Base-by-base conservation (phyloP, 2,329 filamentous ascomycete genomes). In the Didymella pinodella region DNA sequence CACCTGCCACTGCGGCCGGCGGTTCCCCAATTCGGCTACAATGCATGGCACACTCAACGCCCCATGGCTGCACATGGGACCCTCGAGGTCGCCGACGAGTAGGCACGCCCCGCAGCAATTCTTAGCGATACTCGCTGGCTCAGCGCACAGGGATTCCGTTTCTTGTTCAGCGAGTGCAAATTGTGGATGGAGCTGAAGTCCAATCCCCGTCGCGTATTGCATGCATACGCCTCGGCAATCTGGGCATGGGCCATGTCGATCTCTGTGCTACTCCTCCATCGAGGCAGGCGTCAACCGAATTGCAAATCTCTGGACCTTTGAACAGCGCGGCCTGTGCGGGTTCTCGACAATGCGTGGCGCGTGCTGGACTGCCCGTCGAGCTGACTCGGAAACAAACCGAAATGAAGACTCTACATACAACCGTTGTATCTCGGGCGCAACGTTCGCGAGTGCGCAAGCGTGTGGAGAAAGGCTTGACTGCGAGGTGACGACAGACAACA, bases 221-320 rank as follows among this genome's bases (percentile, higher is more conserved):
- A 48, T 57, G 55, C 44, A 57, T 54, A 47, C 53, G 56, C 58
- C 54, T 67, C 66, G 66, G 65, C 51, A 62, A 66, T 67, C 66
- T 69, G 59, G 57, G 61, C 61, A 63, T 59, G 52, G 63, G 46
- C 53, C 57, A 65, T 50, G 63, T 41, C 56, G 64, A 72, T 71
- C 69, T 41, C 43, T 51, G 28, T 28, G 50, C 58, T 53, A 41
- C 38, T 53, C 38, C 40, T 55, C 53, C 47, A 44, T 61, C 48
- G 26, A 38, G 64, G 11, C 58, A 65, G 54, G 63, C 45, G 16
- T 44, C 20, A 43, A 32, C 47, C 55, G 57, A 11, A 46, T 48
- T 49, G 54, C 53, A 60, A 63, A 61, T 62, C 54, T 59, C 63
- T 59, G 45, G 45, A n/a, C 59, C 55, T 40, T 43, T 45, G 3